phyloP scores from a whole-genome alignment of 805 yeast genomes.

The Candida coleopterorum region DNA sequence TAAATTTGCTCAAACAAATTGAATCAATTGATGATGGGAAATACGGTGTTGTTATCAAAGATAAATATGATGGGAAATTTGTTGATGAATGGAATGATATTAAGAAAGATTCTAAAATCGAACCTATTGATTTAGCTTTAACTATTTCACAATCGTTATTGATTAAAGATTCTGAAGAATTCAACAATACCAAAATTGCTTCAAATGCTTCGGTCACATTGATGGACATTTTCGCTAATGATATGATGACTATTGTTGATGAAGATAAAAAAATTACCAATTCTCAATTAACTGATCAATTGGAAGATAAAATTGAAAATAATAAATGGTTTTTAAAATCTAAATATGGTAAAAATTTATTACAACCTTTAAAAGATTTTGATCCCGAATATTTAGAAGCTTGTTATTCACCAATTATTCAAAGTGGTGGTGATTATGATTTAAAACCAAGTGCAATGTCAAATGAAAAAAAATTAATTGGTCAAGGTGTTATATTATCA shows the following conservation, averaged over 20 bases:
- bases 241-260: slow-evolving; percentile 82
- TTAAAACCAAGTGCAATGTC: slow-evolving; percentile 80
- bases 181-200: slow-evolving; percentile 60
- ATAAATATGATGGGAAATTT: slow-evolving; percentile 77
- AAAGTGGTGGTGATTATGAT: slow-evolving; percentile 83
- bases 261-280: slow-evolving; percentile 78
- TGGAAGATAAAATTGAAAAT: slow-evolving; percentile 74
- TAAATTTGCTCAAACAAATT: slow-evolving; percentile 47
- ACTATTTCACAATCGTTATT: slow-evolving; percentile 56
- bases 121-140: slow-evolving; percentile 47
- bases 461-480: slow-evolving; percentile 54
- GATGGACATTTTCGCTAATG: slow-evolving; percentile 80
- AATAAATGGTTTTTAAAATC: slow-evolving; percentile 62
- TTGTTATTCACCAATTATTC: slow-evolving; percentile 89
- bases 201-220: slow-evolving; percentile 72
- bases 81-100: slow-evolving; percentile 70
- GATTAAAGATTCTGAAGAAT: slow-evolving; percentile 75
- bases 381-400: slow-evolving; percentile 80
- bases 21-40: slow-evolving; percentile 32
- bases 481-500: slow-evolving; percentile 73
- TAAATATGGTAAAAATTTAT: slow-evolving; percentile 48
- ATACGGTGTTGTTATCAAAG: slow-evolving; percentile 68
- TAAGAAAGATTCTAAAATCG: slow-evolving; percentile 25
- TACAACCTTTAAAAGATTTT: slow-evolving; percentile 50
- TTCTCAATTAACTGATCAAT: slow-evolving; percentile 62